These are phyloP conservation scores for Brasenia schreberi DNA, from an alignment of 164 flowering plant genomes.

Conservation along the genomic window DNA sequence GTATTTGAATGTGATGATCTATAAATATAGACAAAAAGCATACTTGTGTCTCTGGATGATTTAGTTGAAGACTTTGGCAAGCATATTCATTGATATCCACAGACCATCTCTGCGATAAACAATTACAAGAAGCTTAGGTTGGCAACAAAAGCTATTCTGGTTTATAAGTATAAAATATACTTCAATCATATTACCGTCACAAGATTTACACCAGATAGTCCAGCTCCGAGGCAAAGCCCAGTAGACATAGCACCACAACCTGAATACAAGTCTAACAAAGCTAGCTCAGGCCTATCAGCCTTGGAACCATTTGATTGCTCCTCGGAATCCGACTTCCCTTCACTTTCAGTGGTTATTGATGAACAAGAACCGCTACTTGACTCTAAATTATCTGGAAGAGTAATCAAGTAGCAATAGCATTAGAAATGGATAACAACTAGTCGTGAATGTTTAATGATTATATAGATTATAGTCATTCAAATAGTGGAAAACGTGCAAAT, in stretches of 20 bases:
- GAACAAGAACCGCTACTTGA: constrained; percentile 20
- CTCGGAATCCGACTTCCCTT: constrained; percentile 8
- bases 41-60: no score
- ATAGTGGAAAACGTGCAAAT: background rate
- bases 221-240: constrained; percentile 73
- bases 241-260: constrained; percentile 98
- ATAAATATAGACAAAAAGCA: no score
- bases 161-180: background rate
- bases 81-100: constrained; percentile 68
- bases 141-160: background rate
- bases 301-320: constrained; percentile 1
- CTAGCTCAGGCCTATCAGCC: constrained; percentile 13
- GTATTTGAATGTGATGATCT: no score
- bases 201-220: constrained; percentile 32
- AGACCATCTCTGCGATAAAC: constrained; percentile 62
- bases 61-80: constrained; percentile 35
- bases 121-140: no score
- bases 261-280: constrained; percentile 53
- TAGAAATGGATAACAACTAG: background rate
- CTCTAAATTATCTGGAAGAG: constrained; percentile 9
- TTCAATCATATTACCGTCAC: constrained; percentile 42
- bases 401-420: background rate
- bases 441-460: background rate
- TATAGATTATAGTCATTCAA: background rate
- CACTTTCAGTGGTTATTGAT: constrained; percentile 16